Evolutionary conservation across 108 stramenopile genomes (phyloP), one percentile per base, ranked within the genome.

Genomic region (Cyclostephanos invisitatus): DNA sequence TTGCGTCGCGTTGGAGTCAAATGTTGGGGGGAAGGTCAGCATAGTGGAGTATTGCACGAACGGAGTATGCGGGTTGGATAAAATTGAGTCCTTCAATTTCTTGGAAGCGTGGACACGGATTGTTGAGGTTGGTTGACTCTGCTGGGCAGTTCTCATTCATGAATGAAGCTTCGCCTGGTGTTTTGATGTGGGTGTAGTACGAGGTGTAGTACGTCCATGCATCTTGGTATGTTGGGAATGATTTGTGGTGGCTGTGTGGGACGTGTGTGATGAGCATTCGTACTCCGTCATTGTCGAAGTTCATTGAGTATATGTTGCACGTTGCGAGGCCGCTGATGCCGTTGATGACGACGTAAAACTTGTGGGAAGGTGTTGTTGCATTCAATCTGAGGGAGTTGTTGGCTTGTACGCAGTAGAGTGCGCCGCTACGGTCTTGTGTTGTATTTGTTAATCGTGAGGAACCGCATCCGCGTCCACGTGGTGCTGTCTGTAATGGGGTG

Each of bases 71-170:
- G 4, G 32, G 32, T 32, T 2, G 32, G 32, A 32, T 32, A 4
- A 32, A 32, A 4, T 32, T 32, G 32, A 32, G 32, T 2, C 32
- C 32, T 32, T 32, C 32, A 32, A 32, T 32, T 32, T 32, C 32
- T 32, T 32, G 32, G 32, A 32, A 32, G 2, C 32, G 32, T 32
- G 3, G 32, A 4, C 51, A 53, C 1, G 51, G 51, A 18, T 53
- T 53, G 51, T 53, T 53, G 51, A 53, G 51, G 20, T 53, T 53
- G 51, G 22, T 53, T 14, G 51, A 20, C 18, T 53, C n/a, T 14
- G 24, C 1, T 15, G 51, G 51, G 14, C 22, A 20, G n/a, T 53
- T 53, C 22, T 20, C 51, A 18, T 53, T 53, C 51, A 53, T 53
- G 20, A 53, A 53, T 7, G 20, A 7, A 18, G 24, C 24, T 8